Base-by-base conservation (phyloP, 441 rosid genomes). In the Gossypium trilobum region DNA sequence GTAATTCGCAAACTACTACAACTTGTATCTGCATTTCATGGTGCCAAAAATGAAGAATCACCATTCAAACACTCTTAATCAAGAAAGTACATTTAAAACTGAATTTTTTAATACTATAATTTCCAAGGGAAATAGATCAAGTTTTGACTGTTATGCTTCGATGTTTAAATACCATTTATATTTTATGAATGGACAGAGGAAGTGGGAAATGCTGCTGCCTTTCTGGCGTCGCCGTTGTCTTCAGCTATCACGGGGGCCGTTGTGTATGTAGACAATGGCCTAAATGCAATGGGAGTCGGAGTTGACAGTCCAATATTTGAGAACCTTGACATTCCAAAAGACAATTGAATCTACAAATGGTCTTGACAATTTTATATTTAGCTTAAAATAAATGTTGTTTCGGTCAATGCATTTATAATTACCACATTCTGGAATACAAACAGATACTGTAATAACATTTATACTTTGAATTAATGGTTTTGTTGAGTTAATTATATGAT, bases 211-310 rank as follows among this genome's bases (percentile, higher is more conserved):
- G 76, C 91, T 2, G 98, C 97, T 29, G 97, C 98, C 20, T 92
- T 92, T 84, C 79, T 92, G 68, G 93, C 74, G 9, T 92, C 97
- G 0, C 93, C 98, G 2, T 51, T 92, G 80, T 91, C 97, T 13
- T 91, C 97, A 4, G 98, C 97, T 0, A 88, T 92, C 58, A 92
- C 95, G 0, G 95, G 98, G 13, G 89, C 91, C 11, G 86, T 91
- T 27, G 78, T 92, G 36, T 94, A 92, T 14, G 98, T 90, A 1
- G 98, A 92, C 79, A 94, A 94, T 76, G 98, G 98, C 33, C 88
- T 93, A 42, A 90, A 91, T 19, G 89, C 93, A 23, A 93, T 93
- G 98, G 98, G 97, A 1, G 95, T 93, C 0, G 95, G 91, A 50
- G 79, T 93, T 0, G 98, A 93, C 85, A 91, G 98, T 80, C 98